A percentile compares a stretch with the other conserved stretches of the same genome.
Evolutionary conservation across 805 yeast genomes (phyloP).

Genomic region (Metschnikowia chrysomelidarum): DNA sequence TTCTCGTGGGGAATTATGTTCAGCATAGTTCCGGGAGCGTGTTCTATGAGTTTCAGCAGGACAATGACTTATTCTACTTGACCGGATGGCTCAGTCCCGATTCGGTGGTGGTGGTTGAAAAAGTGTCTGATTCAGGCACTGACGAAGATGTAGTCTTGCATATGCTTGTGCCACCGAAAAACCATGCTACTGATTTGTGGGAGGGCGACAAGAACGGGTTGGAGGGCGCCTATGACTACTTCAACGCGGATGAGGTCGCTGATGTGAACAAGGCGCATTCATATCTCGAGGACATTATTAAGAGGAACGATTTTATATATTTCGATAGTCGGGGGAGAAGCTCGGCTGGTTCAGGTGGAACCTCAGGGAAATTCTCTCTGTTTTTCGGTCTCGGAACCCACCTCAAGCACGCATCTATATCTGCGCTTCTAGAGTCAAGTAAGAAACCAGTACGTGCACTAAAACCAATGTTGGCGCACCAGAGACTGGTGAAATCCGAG

Average conservation of each 20-base stretch:
- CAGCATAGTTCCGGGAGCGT: constrained; percentile 89
- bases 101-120: constrained; percentile 66
- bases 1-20: constrained; percentile 67
- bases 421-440: constrained; percentile 23
- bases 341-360: constrained; percentile 4
- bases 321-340: constrained; percentile 44
- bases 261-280: constrained; percentile 44
- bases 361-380: constrained; percentile 13
- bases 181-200: constrained; percentile 82
- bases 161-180: constrained; percentile 83
- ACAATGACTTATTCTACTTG: constrained; percentile 80
- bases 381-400: constrained; percentile 19
- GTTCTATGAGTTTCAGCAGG: constrained; percentile 89
- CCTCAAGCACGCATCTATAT: constrained; percentile 16
- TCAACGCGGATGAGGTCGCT: constrained; percentile 80
- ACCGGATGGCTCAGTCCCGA: constrained; percentile 95
- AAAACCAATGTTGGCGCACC: constrained; percentile 38
- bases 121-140: constrained; percentile 46
- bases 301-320: constrained; percentile 50
- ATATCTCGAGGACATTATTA: constrained; percentile 47
- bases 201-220: constrained; percentile 91
- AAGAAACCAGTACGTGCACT: constrained; percentile 45
- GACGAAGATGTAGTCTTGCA: constrained; percentile 58
- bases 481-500: constrained; percentile 71
- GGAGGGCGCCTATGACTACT: constrained; percentile 74